Conservation (phyloP, 176 grass and related monocot genomes). For the Pharus latifolius region DNA sequence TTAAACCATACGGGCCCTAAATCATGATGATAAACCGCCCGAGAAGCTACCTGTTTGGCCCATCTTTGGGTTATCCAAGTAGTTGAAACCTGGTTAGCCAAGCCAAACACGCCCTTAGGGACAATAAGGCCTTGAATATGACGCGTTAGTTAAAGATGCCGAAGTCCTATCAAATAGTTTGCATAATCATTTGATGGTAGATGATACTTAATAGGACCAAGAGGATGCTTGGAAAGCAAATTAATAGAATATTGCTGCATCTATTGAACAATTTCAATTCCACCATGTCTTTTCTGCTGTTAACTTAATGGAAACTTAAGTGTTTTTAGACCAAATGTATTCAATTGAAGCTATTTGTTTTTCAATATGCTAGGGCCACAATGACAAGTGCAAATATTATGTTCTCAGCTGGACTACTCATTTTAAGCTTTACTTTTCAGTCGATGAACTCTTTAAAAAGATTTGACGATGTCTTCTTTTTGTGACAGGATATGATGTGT, state of each 20-base stretch:
- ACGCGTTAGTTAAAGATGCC: too few species aligned
- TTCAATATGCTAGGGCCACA: neutral
- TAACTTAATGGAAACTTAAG: neutral
- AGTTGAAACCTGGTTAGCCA: too few species aligned
- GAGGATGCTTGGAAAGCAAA: neutral
- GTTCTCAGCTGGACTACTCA: neutral
- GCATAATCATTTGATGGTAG: neutral
- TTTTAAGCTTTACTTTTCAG: neutral
- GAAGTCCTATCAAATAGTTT: neutral
- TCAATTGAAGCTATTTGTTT: neutral
- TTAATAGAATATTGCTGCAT: neutral
- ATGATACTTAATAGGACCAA: neutral
- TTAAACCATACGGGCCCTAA: too few species aligned
- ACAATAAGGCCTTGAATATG: too few species aligned
- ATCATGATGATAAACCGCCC: too few species aligned
- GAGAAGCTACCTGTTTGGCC: too few species aligned
- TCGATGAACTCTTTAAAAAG: neutral
- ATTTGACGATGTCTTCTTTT: slow-evolving; percentile 9
- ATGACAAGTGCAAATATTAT: neutral
- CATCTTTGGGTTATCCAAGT: too few species aligned
- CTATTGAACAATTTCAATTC: neutral
- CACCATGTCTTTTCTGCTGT: neutral
- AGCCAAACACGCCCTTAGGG: too few species aligned
- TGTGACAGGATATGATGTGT: slow-evolving; percentile 78
- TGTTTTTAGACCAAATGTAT: neutral